Conservation (phyloP, 2,329 filamentous ascomycete species). For the Bipolaris victoriae region DNA sequence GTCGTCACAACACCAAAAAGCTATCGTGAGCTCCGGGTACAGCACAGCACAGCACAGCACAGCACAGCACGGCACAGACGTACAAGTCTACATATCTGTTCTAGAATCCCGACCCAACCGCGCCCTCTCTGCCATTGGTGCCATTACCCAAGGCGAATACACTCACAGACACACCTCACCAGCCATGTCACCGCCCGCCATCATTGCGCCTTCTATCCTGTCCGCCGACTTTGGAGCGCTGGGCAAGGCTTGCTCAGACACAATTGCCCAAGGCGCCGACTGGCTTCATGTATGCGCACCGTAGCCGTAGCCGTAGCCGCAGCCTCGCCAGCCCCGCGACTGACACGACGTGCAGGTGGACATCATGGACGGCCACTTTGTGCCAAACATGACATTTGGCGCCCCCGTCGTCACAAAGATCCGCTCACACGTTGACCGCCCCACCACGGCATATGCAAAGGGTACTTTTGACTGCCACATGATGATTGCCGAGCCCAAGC, state of each 20-base stretch:
- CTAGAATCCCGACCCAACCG: slow-evolving; percentile 21
- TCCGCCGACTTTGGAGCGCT: slow-evolving; percentile 93
- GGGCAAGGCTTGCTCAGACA: slow-evolving; percentile 82
- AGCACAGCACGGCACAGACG: too few species aligned
- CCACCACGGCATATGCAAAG: slow-evolving; percentile 70
- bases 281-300: slow-evolving; percentile 48
- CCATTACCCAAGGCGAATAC: neutral
- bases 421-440: slow-evolving; percentile 80
- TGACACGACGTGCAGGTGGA: slow-evolving; percentile 94
- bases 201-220: slow-evolving; percentile 97
- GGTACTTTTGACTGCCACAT: slow-evolving; percentile 99
- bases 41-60: too few species aligned
- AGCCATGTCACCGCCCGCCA: slow-evolving; percentile 84
- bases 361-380: slow-evolving; percentile 99
- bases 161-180: slow-evolving; percentile 15
- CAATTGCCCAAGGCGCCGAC: slow-evolving; percentile 81
- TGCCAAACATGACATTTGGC: slow-evolving; percentile 97
- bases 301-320: neutral
- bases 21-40: slow-evolving; percentile 29
- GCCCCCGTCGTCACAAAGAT: slow-evolving; percentile 95
- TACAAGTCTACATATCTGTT: too few species aligned
- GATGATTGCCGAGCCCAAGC: slow-evolving; percentile 99
- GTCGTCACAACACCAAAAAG: slow-evolving; percentile 43
- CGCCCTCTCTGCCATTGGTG: slow-evolving; percentile 14
- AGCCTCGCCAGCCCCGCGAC: slow-evolving; percentile 16